Evolutionary conservation across 176 grass and related monocot genomes (phyloP).

Genomic region (Carex kokanica): DNA sequence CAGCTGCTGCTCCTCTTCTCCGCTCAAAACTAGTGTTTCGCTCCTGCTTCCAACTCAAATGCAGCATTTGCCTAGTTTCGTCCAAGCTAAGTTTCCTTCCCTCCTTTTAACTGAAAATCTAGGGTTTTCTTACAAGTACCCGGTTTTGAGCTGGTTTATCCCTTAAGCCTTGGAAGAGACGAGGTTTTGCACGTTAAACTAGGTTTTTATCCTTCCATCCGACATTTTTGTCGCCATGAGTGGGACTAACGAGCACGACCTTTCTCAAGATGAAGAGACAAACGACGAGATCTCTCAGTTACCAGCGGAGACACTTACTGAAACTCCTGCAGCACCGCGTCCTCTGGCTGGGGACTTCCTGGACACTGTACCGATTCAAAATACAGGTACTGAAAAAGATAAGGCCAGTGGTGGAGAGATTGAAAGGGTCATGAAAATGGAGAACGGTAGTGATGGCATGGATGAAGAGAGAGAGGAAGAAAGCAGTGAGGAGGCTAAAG

Average conservation of each 20-base stretch:
- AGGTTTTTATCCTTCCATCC: background rate
- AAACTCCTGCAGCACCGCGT: background rate
- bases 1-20: background rate
- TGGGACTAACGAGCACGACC: slow-evolving; percentile 30
- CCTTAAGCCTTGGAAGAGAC: background rate
- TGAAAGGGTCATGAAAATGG: background rate
- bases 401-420: slow-evolving; percentile 30
- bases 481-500: slow-evolving; percentile 1
- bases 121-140: slow-evolving; percentile 5
- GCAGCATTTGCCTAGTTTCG: background rate
- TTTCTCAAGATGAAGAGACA: slow-evolving; percentile 28
- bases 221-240: slow-evolving; percentile 26
- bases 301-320: background rate
- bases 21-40: background rate
- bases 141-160: slow-evolving; percentile 19
- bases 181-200: background rate
- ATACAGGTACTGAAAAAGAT: slow-evolving; percentile 34
- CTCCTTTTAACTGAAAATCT: slow-evolving; percentile 7
- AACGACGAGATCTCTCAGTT: slow-evolving; percentile 33
- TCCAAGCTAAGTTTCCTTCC: slow-evolving; percentile 21
- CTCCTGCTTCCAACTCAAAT: slow-evolving; percentile 4
- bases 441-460: slow-evolving; percentile 34
- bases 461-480: slow-evolving; percentile 38
- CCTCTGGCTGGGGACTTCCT: background rate
- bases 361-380: slow-evolving; percentile 18